These are phyloP conservation scores for Hibiscus mutabilis DNA, from an alignment of 345 rosid species.

Conservation along the genomic window DNA sequence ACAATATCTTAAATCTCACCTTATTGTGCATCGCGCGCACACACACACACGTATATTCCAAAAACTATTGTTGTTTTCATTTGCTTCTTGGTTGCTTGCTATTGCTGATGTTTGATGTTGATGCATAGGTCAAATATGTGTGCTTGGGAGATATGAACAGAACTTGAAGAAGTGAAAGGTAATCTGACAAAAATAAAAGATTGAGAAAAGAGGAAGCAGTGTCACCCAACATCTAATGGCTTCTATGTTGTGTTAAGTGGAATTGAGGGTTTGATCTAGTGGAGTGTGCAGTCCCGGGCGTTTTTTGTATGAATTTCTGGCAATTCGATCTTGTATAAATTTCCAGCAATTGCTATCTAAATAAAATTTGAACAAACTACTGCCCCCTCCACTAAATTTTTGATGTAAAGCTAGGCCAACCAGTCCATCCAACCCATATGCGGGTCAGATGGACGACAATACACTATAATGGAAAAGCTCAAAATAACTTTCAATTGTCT, in stretches of 20 bases:
- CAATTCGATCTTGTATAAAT: background rate
- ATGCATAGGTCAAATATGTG: conserved; percentile 56
- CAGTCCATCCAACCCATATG: too few species aligned
- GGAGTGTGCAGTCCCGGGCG: background rate
- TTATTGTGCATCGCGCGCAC: background rate
- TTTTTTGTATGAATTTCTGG: background rate
- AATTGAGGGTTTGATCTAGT: background rate
- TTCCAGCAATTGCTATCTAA: background rate
- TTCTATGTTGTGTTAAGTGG: background rate
- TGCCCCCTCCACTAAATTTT: too few species aligned
- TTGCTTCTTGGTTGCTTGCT: background rate
- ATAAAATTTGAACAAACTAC: background rate
- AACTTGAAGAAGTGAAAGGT: conserved; percentile 30
- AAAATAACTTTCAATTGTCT: too few species aligned
- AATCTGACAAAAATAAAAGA: too few species aligned
- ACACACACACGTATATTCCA: background rate
- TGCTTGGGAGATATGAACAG: conserved; percentile 88
- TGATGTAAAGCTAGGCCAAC: too few species aligned
- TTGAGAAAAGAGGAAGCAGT: background rate
- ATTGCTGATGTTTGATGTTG: background rate
- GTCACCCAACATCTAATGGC: background rate
- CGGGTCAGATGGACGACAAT: too few species aligned
- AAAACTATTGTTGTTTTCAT: background rate
- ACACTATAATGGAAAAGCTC: too few species aligned
- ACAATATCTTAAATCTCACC: conserved; percentile 7